A percentile compares a stretch with the other conserved stretches of the same genome.
Conservation (phyloP, 1,284 basidiomycete genomes). For the Pholiota adiposa region DNA sequence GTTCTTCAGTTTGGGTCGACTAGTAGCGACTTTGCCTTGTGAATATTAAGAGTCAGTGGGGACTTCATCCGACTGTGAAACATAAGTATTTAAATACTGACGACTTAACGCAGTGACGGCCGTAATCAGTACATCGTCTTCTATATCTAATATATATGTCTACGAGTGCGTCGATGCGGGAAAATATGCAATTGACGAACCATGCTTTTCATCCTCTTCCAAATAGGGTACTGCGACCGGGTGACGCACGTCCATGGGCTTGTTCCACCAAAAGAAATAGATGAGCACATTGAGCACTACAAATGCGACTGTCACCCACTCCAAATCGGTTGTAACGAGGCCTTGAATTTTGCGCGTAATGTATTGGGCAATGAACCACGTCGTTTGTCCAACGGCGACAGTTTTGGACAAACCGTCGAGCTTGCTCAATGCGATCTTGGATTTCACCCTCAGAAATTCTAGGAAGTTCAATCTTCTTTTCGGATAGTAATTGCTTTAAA, state of each 20-base stretch:
- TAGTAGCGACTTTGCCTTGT: background rate
- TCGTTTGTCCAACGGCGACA: constrained; percentile 33
- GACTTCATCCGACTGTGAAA: background rate
- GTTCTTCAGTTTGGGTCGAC: background rate
- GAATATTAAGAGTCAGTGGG: background rate
- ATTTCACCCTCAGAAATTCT: constrained; percentile 33
- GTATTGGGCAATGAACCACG: constrained; percentile 34
- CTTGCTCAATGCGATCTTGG: constrained; percentile 38
- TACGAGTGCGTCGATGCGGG: background rate
- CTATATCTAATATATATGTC: background rate
- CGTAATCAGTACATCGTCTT: background rate
- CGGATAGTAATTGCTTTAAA: constrained; percentile 5
- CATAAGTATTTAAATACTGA: background rate
- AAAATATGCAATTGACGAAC: background rate
- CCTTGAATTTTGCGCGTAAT: constrained; percentile 16
- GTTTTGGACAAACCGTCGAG: constrained; percentile 35
- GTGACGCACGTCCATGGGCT: constrained; percentile 1
- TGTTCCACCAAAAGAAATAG: constrained; percentile 12
- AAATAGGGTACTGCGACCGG: background rate
- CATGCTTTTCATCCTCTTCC: background rate
- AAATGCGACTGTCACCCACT: background rate
- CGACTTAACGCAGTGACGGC: background rate
- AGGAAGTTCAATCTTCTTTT: constrained; percentile 22
- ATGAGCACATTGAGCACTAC: background rate
- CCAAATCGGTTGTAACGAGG: constrained; percentile 13